Evolutionary conservation across 305 asterid genomes (phyloP), one percentile per base, ranked within the genome.

Genomic region (Fraxinus paxiana): DNA sequence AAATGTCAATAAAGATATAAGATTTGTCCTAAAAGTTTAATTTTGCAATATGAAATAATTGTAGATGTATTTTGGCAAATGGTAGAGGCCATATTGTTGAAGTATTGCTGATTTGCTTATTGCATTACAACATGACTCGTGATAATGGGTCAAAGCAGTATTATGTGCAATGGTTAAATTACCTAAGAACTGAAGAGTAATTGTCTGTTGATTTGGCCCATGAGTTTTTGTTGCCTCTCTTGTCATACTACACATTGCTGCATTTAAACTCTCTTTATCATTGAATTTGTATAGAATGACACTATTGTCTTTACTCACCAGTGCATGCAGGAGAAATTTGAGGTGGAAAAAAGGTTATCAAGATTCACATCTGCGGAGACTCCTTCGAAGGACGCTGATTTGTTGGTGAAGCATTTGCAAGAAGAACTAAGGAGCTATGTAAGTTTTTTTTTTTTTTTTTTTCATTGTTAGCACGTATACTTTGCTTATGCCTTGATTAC

Each of bases 381-480:
- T 84, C 86, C 93, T 80, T 85, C 92, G 24, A 82, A 85, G 75
- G 98, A 94, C 82, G 31, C 84, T 76, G 82, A 79, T 85, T 77
- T 91, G 84, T 81, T 94, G 92, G 93, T 96, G 87, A 92, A 94
- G 85, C 97, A 92, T 84, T 88, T 96, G 90, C 97, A 86, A 80
- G 98, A 93, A 76, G 99, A 96, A 88, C 87, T 96, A 83, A 90
- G 92, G 88, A 89, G 84, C 89, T 92, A 88, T 87, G 99, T 94
- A 86, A 92, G 99, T 88, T 80, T 70, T 80, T 41, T 79, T 69
- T 72, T 48, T 18, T 67, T 72, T 28, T 30, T 30, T 28, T 28
- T 59, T 24, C 73, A 74, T 46, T 76, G 20, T 46, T 30, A 46
- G 35, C 48, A 15, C 71, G 78, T 76, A 18, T 33, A 61, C 75